Conservation (phyloP, 164 flowering plant genomes). For the Stephania japonica region DNA sequence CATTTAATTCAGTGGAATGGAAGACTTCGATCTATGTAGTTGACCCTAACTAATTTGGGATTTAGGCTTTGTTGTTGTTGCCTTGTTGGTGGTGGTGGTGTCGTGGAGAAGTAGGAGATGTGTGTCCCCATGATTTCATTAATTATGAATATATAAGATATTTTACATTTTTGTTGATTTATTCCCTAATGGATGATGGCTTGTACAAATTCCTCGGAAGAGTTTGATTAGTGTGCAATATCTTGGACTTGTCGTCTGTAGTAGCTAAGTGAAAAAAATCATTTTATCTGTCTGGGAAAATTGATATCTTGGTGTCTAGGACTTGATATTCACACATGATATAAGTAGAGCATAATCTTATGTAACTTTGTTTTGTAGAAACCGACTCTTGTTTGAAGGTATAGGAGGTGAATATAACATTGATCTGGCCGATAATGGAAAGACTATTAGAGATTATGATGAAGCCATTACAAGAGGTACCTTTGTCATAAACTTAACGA, state of each 20-base stretch:
- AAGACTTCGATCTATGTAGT: too few species aligned
- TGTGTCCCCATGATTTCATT: background rate
- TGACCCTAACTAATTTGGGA: too few species aligned
- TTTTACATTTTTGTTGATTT: background rate
- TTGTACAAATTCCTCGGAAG: too few species aligned
- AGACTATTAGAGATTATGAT: conserved; percentile 80
- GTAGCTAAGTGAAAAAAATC: background rate
- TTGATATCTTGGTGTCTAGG: background rate
- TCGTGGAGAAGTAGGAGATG: too few species aligned
- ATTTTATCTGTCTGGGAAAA: background rate
- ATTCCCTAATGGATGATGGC: background rate
- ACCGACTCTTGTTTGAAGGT: conserved; percentile 71
- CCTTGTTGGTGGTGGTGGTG: too few species aligned
- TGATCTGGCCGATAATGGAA: conserved; percentile 57
- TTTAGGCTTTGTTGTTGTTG: too few species aligned
- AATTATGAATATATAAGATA: background rate
- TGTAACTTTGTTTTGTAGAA: conserved; percentile 39
- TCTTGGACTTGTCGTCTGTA: background rate
- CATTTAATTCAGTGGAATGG: too few species aligned
- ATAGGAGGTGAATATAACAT: conserved; percentile 75
- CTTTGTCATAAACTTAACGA: background rate
- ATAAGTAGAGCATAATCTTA: background rate
- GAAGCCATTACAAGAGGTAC: conserved; percentile 83
- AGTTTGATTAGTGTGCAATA: too few species aligned
- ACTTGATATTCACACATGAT: background rate